phyloP scores from a whole-genome alignment of 768 basidiomycete genomes.

The Collybia sp. region DNA sequence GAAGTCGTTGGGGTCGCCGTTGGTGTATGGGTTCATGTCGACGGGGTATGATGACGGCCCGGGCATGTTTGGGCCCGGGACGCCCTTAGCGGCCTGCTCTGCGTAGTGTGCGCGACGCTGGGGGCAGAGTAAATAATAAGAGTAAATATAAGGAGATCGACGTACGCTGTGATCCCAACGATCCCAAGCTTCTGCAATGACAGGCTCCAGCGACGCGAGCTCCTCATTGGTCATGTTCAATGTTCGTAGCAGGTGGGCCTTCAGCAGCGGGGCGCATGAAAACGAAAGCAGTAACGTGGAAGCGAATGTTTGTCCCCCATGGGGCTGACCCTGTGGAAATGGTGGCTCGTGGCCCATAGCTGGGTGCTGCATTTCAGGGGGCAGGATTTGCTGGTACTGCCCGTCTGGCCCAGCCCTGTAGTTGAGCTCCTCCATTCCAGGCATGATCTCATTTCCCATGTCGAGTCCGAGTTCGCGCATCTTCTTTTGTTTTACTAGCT shows the following conservation, averaged over 20 bases:
- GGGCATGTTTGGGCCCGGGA: constrained; percentile 22
- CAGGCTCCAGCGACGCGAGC: constrained; percentile 69
- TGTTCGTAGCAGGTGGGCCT: constrained; percentile 68
- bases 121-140: background rate
- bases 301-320: constrained; percentile 75
- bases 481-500: constrained; percentile 72
- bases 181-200: constrained; percentile 83
- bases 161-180: constrained; percentile 80
- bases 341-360: constrained; percentile 43
- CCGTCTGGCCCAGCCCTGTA: constrained; percentile 52
- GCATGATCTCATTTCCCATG: constrained; percentile 71
- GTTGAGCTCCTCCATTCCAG: constrained; percentile 61
- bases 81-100: constrained; percentile 30
- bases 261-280: constrained; percentile 68
- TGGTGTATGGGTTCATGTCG: constrained; percentile 12
- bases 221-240: constrained; percentile 78
- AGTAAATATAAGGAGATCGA: constrained; percentile 3
- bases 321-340: constrained; percentile 51
- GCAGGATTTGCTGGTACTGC: constrained; percentile 39
- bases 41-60: constrained; percentile 20
- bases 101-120: constrained; percentile 40
- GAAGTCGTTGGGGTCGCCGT: constrained; percentile 43
- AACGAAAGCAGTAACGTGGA: constrained; percentile 74
- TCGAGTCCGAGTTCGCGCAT: constrained; percentile 80
- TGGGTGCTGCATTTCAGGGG: constrained; percentile 33